A percentile compares a stretch with the other conserved stretches of the same genome.
phyloP scores from a whole-genome alignment of 2,329 filamentous ascomycete genomes.

The Diaporthe capsici region DNA sequence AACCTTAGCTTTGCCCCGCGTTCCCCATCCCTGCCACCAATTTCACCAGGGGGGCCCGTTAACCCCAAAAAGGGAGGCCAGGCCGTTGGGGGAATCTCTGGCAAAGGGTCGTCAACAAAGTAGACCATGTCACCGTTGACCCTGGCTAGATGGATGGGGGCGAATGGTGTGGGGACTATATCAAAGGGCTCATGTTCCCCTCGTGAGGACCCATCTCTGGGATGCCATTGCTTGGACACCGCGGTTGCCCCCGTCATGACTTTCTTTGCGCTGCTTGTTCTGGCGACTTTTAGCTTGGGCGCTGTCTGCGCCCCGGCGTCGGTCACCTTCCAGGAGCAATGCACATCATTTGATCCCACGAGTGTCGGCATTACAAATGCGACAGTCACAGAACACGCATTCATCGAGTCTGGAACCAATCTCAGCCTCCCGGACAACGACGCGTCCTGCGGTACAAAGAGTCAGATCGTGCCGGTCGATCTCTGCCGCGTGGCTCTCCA shows the following conservation, averaged over 20 bases:
- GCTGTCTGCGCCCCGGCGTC: not conserved
- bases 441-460: constrained; percentile 48
- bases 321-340: constrained; percentile 19
- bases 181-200: not conserved
- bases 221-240: not conserved
- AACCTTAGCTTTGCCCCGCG: constrained; percentile 21
- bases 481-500: constrained; percentile 49
- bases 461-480: constrained; percentile 42
- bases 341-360: constrained; percentile 7
- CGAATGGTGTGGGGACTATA: constrained; percentile 13
- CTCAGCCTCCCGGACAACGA: constrained; percentile 51
- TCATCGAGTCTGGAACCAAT: constrained; percentile 48
- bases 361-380: constrained; percentile 29
- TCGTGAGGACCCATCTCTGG: not conserved
- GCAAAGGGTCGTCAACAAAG: not conserved
- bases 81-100: not conserved
- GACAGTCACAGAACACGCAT: constrained; percentile 35
- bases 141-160: not conserved
- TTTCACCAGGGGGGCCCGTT: not conserved
- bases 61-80: not conserved
- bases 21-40: not conserved
- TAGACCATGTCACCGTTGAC: not conserved
- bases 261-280: not conserved
- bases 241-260: not conserved
- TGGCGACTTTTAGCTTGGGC: not conserved